Conservation (phyloP, 176 grass and related monocot genomes). For the Carex scoparia region DNA sequence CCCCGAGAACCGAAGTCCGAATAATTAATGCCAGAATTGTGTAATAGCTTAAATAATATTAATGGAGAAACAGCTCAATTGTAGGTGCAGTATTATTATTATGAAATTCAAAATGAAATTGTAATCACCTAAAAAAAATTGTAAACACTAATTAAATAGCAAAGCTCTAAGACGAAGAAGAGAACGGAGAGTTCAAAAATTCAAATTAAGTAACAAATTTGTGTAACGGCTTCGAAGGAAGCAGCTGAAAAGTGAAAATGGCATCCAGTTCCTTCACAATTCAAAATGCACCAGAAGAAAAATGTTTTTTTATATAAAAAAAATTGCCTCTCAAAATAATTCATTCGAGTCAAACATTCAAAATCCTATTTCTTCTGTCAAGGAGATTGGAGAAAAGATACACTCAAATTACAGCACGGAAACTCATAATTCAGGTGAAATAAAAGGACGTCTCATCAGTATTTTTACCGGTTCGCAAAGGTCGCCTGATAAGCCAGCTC, state of each 20-base stretch:
- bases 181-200: neutral
- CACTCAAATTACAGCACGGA: neutral
- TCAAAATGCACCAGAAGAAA: conserved; percentile 1
- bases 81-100: neutral
- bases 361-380: neutral
- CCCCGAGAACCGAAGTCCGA: neutral
- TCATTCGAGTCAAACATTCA: neutral
- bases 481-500: conserved; percentile 52
- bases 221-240: neutral
- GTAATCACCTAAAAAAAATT: neutral
- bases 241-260: conserved; percentile 18
- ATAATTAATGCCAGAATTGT: neutral
- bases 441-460: neutral
- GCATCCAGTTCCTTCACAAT: neutral
- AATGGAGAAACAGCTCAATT: neutral
- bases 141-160: no score
- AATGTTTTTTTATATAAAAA: neutral
- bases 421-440: conserved; percentile 3
- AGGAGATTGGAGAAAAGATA: no score
- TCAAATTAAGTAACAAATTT: neutral
- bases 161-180: neutral
- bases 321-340: neutral
- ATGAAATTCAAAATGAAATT: conserved; percentile 4
- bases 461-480: conserved; percentile 78
- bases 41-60: neutral